Base-by-base conservation (phyloP, 192 early-diverging fungal species). In the Jimgerdemannia lactiflua region DNA sequence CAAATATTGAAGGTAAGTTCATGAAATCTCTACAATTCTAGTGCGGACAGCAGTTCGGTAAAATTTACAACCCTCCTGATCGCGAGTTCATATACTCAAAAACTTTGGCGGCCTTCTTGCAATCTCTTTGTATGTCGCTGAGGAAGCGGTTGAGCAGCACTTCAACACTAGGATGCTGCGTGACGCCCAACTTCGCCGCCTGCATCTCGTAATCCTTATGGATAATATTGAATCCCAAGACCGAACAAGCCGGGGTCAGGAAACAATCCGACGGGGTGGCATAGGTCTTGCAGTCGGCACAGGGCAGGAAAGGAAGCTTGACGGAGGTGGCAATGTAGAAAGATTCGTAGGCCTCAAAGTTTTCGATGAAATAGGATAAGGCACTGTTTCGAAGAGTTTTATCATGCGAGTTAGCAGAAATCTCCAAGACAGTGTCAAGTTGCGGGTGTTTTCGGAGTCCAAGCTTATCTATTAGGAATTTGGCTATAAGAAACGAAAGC, bases 11-110 rank as follows among this genome's bases (percentile, higher is more conserved):
- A 29, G 1, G 29, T 29, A 29, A 29, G 29, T 29, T 29, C 29
- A 29, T 29, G 29, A 0, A 29, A 29, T 29, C 29, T 29, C 29
- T 29, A 29, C 29, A 29, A 29, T 29, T 29, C 29, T 29, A 29
- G 29, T 29, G 29, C 29, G 1, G 29, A 29, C 29, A 29, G 0
- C 29, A 29, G 29, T 29, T 29, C 29, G 29, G 29, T 0, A 29
- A 29, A 29, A 29, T 29, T 29, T 29, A 29, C 29, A 29, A 29
- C 0, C 29, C 29, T 29, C 29, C 29, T 29, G 29, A 29, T 29
- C 89, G 86, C 20, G 83, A 83, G 9, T 88, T 79, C 69, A 96
- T 78, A 74, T 90, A 95, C 39, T 87, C 84, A 84, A 97, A 94
- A 2, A 92, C 77, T 0, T 70, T 65, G 3, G 74, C 79, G 3